Conservation (phyloP, 176 grass and related monocot species). For the Eragrostis nindensis region DNA sequence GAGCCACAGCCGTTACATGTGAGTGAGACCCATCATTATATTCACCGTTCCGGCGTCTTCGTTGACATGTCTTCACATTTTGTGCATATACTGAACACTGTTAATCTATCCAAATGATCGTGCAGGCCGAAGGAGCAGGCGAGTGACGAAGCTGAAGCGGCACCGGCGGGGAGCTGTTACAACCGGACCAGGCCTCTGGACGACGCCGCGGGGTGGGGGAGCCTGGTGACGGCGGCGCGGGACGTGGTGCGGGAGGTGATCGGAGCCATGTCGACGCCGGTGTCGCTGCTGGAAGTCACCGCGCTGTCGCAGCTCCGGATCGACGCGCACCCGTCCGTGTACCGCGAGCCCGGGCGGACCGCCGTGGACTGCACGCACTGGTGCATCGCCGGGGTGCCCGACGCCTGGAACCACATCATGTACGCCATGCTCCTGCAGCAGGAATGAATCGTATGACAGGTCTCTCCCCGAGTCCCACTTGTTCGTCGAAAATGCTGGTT, state of each 20-base stretch:
- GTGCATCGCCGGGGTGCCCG: conserved; percentile 74
- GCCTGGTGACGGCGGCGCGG: conserved; percentile 30
- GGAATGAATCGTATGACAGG: neutral
- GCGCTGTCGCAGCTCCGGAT: conserved; percentile 75
- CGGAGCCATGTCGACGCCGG: conserved; percentile 46
- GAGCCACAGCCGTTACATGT: conserved; percentile 57
- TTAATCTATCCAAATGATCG: neutral
- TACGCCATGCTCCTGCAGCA: conserved; percentile 47
- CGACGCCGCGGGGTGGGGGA: neutral
- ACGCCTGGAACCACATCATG: conserved; percentile 73
- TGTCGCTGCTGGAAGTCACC: conserved; percentile 71
- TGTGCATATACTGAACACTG: neutral
- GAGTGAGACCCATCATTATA: too few species aligned
- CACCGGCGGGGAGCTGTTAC: conserved; percentile 30
- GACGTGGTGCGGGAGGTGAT: conserved; percentile 52
- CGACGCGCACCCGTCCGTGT: conserved; percentile 83
- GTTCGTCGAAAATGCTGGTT: too few species aligned
- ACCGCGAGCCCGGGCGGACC: conserved; percentile 46
- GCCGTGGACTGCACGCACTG: conserved; percentile 82
- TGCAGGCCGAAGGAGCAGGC: conserved; percentile 23
- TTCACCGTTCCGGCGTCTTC: too few species aligned
- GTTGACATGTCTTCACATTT: neutral
- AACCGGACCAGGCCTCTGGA: conserved; percentile 55
- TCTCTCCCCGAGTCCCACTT: neutral
- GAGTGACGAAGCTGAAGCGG: neutral